A percentile compares a stretch with the other conserved stretches of the same genome.
Conservation (phyloP, 441 rosid genomes). For the Adansonia gregorii region DNA sequence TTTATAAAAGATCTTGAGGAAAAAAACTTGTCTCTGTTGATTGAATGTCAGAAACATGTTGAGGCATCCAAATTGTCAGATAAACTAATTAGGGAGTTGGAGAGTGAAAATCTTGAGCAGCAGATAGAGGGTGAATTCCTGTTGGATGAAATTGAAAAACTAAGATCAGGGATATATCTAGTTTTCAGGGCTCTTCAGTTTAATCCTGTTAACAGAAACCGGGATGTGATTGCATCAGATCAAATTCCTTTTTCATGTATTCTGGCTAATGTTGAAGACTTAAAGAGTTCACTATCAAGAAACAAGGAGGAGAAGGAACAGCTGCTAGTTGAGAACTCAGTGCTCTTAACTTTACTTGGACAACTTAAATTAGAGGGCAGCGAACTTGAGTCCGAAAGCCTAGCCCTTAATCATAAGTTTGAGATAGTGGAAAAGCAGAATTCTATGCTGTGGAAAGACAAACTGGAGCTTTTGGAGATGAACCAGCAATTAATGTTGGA, state of each 20-base stretch:
- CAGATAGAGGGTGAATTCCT: conserved; percentile 75
- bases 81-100: conserved; percentile 60
- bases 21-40: conserved; percentile 57
- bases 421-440: conserved; percentile 37
- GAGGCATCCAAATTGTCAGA: conserved; percentile 64
- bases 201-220: conserved; percentile 40
- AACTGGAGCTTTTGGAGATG: conserved; percentile 53
- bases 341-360: conserved; percentile 54
- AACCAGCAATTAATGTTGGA: conserved; percentile 60
- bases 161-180: conserved; percentile 55
- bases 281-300: conserved; percentile 50
- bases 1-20: conserved; percentile 67
- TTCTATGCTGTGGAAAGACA: conserved; percentile 51
- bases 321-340: conserved; percentile 64
- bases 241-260: conserved; percentile 46
- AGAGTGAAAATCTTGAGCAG: conserved; percentile 77
- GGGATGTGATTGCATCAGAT: conserved; percentile 43
- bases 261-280: conserved; percentile 46
- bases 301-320: conserved; percentile 57
- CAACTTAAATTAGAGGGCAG: conserved; percentile 49
- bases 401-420: conserved; percentile 45
- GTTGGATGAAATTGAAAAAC: conserved; percentile 67
- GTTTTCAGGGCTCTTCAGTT: conserved; percentile 60
- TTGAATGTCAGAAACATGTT: conserved; percentile 64
- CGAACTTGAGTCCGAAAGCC: conserved; percentile 46